These are phyloP conservation scores for Piedraia hortae DNA, from an alignment of 2,329 filamentous ascomycete genomes.

Conservation along the genomic window DNA sequence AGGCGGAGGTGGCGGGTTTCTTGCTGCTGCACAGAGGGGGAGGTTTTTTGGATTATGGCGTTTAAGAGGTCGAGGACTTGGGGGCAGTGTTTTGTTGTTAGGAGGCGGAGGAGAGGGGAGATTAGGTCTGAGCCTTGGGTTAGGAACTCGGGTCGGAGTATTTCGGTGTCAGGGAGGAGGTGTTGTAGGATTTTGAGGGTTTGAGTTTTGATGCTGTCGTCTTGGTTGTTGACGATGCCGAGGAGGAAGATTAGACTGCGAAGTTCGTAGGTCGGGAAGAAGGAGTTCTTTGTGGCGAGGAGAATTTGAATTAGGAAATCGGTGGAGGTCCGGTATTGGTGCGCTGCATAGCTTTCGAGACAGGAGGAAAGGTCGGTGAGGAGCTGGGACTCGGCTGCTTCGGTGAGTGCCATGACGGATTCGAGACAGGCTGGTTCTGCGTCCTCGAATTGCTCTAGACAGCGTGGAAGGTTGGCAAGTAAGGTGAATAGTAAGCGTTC, in stretches of 20 bases:
- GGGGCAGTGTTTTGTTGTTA: constrained; percentile 84
- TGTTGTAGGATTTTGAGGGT: constrained; percentile 73
- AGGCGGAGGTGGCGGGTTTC: constrained; percentile 70
- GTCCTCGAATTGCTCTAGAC: constrained; percentile 53
- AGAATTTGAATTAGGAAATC: constrained; percentile 56
- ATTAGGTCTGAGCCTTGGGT: constrained; percentile 84
- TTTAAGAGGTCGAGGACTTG: constrained; percentile 79
- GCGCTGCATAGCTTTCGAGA: constrained; percentile 40
- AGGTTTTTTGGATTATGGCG: constrained; percentile 81
- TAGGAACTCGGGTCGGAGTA: constrained; percentile 71
- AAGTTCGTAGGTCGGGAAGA: constrained; percentile 61
- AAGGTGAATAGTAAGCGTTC: constrained; percentile 59
- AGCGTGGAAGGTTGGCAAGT: constrained; percentile 75
- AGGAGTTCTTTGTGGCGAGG: constrained; percentile 45
- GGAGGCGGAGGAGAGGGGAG: constrained; percentile 60
- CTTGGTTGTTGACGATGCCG: constrained; percentile 67
- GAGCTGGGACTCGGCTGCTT: constrained; percentile 45
- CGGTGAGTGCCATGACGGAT: constrained; percentile 41
- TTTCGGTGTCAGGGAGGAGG: constrained; percentile 71
- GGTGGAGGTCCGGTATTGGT: constrained; percentile 35
- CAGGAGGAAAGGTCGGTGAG: constrained; percentile 38
- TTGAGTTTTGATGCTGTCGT: constrained; percentile 73
- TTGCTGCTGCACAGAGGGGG: no score
- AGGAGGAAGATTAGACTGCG: constrained; percentile 70
- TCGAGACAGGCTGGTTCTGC: constrained; percentile 28